Evolutionary conservation across 176 grass and related monocot genomes (phyloP).

Genomic region (Oryza meyeriana): DNA sequence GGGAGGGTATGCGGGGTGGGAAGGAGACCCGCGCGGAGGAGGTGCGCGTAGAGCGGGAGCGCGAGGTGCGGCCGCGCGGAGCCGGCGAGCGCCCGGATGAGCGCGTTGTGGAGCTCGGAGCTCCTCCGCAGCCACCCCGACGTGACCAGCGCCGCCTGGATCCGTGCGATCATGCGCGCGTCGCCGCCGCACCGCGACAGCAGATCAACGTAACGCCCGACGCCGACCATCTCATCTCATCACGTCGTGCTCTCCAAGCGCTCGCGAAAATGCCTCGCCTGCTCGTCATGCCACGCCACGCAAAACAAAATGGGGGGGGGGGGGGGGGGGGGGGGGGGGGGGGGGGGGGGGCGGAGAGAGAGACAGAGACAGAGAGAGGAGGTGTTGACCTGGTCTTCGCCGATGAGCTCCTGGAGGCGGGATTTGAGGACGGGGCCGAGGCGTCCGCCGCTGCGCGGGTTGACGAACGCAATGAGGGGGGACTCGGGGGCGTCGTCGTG

Average conservation of each 20-base stretch:
- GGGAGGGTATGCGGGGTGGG: conserved; percentile 42
- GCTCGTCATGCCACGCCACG: background rate
- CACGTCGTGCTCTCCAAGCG: background rate
- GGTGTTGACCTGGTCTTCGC: conserved; percentile 63
- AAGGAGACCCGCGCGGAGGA: conserved; percentile 41
- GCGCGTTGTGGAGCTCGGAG: conserved; percentile 39
- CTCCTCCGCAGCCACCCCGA: conserved; percentile 29
- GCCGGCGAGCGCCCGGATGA: conserved; percentile 40
- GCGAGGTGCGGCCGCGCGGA: conserved; percentile 30
- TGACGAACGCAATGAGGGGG: conserved; percentile 80
- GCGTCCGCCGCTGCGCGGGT: conserved; percentile 83
- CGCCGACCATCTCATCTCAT: conserved; percentile 26
- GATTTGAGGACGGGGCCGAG: conserved; percentile 79
- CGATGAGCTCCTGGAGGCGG: conserved; percentile 80
- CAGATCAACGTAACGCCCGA: conserved; percentile 33
- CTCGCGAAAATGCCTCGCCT: background rate
- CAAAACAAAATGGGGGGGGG: background rate
- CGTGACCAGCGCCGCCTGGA: conserved; percentile 34
- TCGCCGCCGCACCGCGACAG: conserved; percentile 33
- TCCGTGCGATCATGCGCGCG: conserved; percentile 14
- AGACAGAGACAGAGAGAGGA: background rate
- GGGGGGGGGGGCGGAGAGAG: too few species aligned
- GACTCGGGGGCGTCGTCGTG: conserved; percentile 60
- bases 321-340: too few species aligned
- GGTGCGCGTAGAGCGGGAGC: conserved; percentile 38